Base-by-base conservation (phyloP, 352 stramenopile genomes). In the Globisporangium abappressorium region DNA sequence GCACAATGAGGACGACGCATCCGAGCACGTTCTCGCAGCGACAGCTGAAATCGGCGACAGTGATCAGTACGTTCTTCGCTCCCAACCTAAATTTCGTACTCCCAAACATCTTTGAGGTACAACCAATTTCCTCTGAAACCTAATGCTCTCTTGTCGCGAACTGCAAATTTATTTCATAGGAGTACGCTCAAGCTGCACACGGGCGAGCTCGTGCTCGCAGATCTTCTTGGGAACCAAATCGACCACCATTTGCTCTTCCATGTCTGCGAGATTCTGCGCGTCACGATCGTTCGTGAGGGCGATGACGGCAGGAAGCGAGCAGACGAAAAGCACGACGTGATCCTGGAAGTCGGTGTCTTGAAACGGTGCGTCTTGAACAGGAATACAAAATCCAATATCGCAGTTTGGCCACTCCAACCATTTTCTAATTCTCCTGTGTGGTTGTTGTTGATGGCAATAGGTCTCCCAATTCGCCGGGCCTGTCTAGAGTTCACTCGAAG, bases 261-360 rank as follows among this genome's bases (percentile, higher is more conserved):
- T 34, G 84, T 95, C 5, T 93, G 85, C 66, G 82, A 95, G 70
- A 92, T 95, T 49, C 30, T 93, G n/a, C 85, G 78, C 41, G 90
- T 93, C 59, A 70, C 75, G 24, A 30, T 83, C 22, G 67, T 41
- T 54, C 56, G 30, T 9, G 63, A 65, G 1, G 76, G n/a, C 2
- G 47, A 76, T 38, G 65, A 76, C 24, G 72, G 71, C 65, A 72
- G 72, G 3, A 74, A 69, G 61, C 64, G 68, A 57, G 62, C 69
- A 46, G 64, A 72, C 18, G 77, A 81, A 20, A 65, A 61, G 49
- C 68, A 36, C 5, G 65, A 58, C 11, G 78, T 92, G 22, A 71
- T 81, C 57, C 77, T 93, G 26, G 69, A 77, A 47, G 83, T 93
- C 11, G 82, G 83, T 18, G 78, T 92, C 51, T 62, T 90, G 20